Evolutionary conservation across 192 early-diverging fungal genomes (phyloP), one percentile per base, ranked within the genome.

Genomic region (Podila minutissima): DNA sequence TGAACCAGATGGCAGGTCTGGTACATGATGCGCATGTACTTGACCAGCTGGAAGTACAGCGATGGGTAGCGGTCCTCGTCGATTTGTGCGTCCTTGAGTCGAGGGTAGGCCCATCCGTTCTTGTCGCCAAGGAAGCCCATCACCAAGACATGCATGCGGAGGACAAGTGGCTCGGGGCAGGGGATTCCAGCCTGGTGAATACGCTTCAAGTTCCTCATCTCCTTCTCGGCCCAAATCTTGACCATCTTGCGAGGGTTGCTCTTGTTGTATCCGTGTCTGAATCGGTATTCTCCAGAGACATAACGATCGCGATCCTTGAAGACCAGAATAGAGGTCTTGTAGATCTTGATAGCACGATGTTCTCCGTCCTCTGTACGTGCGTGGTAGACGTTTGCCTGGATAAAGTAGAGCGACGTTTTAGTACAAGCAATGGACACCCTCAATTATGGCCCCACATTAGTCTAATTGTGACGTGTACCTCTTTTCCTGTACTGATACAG

Each of bases 291-390:
- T 69, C 97, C 98, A 0, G 93, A 89, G 33, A 99, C 97, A 76
- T 99, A 99, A 20, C 97, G 91, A 86, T 99, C 97, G 71, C 98
- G 93, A 74, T 99, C 98, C 86, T 98, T 98, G 85, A 99, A 99
- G 1, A 92, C 90, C 71, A 99, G 86, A 66, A 99, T 97, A n/a
- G 96, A 97, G 28, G 98, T 98, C 75, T 99, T 99, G 88, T 99
- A 99, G 37, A 99, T 92, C 74, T 99, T 98, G 75, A 99, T 95
- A 10, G 98, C 97, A 7, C 93, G 86, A 74, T 97, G 96, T 51
- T 88, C 83, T 31, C 93, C 94, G 15, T 86, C 73, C 58, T 95
- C 94, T 12, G 96, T 97, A 19, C 89, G 85, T 9, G 98, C 98
- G 66, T 99, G 97, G 71, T 99, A 99, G 20, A 99, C 98, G 82